Conservation (phyloP, 345 rosid genomes). For the Acer saccharum region DNA sequence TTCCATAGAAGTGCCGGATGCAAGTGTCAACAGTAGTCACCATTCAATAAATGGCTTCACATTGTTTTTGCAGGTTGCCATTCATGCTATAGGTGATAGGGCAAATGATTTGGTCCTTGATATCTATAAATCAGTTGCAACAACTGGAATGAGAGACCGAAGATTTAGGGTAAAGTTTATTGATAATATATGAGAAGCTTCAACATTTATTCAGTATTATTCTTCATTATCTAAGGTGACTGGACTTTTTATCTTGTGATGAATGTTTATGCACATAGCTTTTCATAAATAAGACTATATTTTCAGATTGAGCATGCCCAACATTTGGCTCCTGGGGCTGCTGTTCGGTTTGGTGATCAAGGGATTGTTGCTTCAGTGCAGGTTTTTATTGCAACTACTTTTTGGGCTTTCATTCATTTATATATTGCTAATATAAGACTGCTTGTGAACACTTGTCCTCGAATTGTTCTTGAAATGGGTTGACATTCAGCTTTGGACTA, state of each 20-base stretch:
- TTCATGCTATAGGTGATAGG: slow-evolving; percentile 94
- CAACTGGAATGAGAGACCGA: slow-evolving; percentile 74
- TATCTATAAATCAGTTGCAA: slow-evolving; percentile 56
- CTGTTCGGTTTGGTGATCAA: slow-evolving; percentile 65
- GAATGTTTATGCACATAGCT: not conserved
- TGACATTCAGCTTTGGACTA: not conserved
- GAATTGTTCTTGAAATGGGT: not conserved
- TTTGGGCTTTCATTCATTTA: not conserved
- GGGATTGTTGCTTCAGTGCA: slow-evolving; percentile 80
- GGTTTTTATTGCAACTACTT: slow-evolving; percentile 38
- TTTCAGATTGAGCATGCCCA: slow-evolving; percentile 91
- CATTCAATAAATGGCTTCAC: not conserved
- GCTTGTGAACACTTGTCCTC: not conserved
- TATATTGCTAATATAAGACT: not conserved
- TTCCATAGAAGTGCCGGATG: not conserved
- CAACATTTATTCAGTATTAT: not conserved
- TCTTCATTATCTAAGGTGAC: not conserved
- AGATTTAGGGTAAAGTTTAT: slow-evolving; percentile 72
- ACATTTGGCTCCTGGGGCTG: slow-evolving; percentile 71
- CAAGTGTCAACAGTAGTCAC: not conserved
- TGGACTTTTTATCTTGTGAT: not conserved
- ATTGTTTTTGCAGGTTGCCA: slow-evolving; percentile 60
- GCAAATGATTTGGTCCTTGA: slow-evolving; percentile 81
- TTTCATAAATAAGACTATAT: slow-evolving; percentile 20
- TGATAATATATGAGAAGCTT: slow-evolving; percentile 21